phyloP scores from a whole-genome alignment of 1,284 basidiomycete genomes.

The Irpex sp. region DNA sequence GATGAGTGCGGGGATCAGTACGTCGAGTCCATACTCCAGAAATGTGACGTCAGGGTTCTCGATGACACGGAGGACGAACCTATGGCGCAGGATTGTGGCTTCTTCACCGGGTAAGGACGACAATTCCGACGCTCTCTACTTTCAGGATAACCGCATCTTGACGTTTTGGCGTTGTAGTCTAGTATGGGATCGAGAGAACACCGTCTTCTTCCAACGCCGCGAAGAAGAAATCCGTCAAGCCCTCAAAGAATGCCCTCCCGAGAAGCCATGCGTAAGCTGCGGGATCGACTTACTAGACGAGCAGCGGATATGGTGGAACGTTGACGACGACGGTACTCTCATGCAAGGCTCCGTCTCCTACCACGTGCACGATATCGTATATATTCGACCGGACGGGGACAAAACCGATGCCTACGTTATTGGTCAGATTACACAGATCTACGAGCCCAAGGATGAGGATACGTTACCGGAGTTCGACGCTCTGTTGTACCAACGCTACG shows the following conservation, averaged over 20 bases:
- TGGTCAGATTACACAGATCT: conserved; percentile 46
- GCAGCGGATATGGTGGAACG: conserved; percentile 18
- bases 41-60: conserved; percentile 44
- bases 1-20: conserved; percentile 47
- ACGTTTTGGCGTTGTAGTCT: conserved; percentile 10
- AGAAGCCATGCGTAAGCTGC: conserved; percentile 43
- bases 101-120: conserved; percentile 43
- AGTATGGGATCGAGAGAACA: conserved; percentile 38
- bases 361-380: conserved; percentile 56
- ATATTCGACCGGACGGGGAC: conserved; percentile 30
- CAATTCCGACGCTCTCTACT: neutral
- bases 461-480: conserved; percentile 28
- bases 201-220: conserved; percentile 40
- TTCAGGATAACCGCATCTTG: neutral
- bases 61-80: conserved; percentile 36
- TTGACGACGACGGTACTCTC: conserved; percentile 30
- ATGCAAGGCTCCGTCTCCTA: conserved; percentile 36
- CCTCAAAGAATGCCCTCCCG: conserved; percentile 25
- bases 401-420: conserved; percentile 35
- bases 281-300: conserved; percentile 26
- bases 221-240: conserved; percentile 26
- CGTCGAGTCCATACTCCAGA: conserved; percentile 48
- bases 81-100: conserved; percentile 35
- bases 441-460: conserved; percentile 17
- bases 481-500: conserved; percentile 36